Evolutionary conservation across 305 asterid genomes (phyloP).

Genomic region (Withania somnifera): DNA sequence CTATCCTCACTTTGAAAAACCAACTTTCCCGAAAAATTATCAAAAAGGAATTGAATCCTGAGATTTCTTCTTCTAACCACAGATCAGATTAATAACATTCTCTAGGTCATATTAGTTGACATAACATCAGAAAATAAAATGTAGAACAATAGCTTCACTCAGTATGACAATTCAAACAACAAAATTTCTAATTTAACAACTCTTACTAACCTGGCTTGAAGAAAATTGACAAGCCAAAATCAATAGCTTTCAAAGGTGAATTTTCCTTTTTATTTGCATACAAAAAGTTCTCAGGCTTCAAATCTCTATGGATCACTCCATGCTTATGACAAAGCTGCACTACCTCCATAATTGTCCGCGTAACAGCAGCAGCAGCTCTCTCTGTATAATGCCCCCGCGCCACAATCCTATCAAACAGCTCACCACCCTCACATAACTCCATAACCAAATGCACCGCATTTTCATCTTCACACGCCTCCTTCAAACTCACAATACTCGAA

Average conservation of each 20-base stretch:
- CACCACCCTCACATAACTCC: slow-evolving; percentile 91
- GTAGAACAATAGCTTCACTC: background rate
- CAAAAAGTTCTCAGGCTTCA: slow-evolving; percentile 81
- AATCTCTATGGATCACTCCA: slow-evolving; percentile 79
- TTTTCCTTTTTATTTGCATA: slow-evolving; percentile 79
- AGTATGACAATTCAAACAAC: background rate
- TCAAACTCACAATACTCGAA: slow-evolving; percentile 67
- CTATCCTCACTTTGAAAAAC: background rate
- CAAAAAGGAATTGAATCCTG: background rate
- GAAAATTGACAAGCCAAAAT: slow-evolving; percentile 85
- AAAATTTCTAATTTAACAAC: background rate
- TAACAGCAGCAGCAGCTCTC: slow-evolving; percentile 71
- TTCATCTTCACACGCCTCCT: slow-evolving; percentile 86
- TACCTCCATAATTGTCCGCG: slow-evolving; percentile 66
- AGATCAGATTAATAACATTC: background rate
- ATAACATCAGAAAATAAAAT: background rate
- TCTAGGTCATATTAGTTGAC: background rate
- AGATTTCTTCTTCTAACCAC: background rate
- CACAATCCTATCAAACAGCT: slow-evolving; percentile 81
- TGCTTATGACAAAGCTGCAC: slow-evolving; percentile 81
- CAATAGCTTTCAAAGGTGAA: slow-evolving; percentile 84
- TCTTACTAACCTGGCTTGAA: slow-evolving; percentile 62
- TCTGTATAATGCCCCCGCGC: slow-evolving; percentile 83
- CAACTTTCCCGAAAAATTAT: background rate
- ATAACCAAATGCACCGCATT: slow-evolving; percentile 84